phyloP scores from a whole-genome alignment of 2,329 filamentous ascomycete genomes.

The Huntiella bhutanensis region DNA sequence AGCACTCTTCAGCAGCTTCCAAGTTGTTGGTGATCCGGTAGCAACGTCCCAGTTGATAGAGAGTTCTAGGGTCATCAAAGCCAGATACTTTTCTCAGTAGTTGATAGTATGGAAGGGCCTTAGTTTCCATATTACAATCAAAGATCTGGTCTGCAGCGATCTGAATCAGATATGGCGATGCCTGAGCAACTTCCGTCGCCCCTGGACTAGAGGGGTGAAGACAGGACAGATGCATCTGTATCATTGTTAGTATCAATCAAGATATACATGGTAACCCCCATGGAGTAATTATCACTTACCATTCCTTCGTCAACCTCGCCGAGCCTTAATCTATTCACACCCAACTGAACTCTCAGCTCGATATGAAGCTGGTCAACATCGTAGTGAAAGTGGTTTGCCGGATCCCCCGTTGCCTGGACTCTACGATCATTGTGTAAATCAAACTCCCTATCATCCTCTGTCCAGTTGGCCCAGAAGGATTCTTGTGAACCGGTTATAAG shows the following conservation, averaged over 20 bases:
- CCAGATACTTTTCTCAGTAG: slow-evolving; percentile 30
- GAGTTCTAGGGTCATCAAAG: slow-evolving; percentile 30
- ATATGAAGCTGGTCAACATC: slow-evolving; percentile 55
- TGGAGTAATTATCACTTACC: slow-evolving; percentile 27
- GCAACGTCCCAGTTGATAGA: slow-evolving; percentile 45
- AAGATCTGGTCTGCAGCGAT: slow-evolving; percentile 37
- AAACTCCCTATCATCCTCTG: slow-evolving; percentile 74
- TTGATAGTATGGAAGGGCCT: slow-evolving; percentile 38
- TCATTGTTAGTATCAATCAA: slow-evolving; percentile 9
- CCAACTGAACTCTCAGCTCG: slow-evolving; percentile 69
- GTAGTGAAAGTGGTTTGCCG: slow-evolving; percentile 29
- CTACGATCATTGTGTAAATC: slow-evolving; percentile 57
- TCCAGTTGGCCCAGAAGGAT: slow-evolving; percentile 53
- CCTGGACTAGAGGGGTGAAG: slow-evolving; percentile 38
- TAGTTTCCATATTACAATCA: slow-evolving; percentile 17
- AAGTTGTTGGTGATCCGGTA: slow-evolving; percentile 45
- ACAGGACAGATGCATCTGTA: slow-evolving; percentile 40
- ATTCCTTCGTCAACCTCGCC: slow-evolving; percentile 53
- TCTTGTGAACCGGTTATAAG: slow-evolving; percentile 59
- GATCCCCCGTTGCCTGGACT: slow-evolving; percentile 39
- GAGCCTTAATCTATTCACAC: slow-evolving; percentile 59
- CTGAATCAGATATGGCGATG: slow-evolving; percentile 63
- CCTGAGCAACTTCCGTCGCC: slow-evolving; percentile 15
- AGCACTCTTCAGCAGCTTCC: slow-evolving; percentile 57
- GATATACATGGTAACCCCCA: background rate